Evolutionary conservation across 192 early-diverging fungal genomes (phyloP).

Genomic region (Umbelopsis vinacea): DNA sequence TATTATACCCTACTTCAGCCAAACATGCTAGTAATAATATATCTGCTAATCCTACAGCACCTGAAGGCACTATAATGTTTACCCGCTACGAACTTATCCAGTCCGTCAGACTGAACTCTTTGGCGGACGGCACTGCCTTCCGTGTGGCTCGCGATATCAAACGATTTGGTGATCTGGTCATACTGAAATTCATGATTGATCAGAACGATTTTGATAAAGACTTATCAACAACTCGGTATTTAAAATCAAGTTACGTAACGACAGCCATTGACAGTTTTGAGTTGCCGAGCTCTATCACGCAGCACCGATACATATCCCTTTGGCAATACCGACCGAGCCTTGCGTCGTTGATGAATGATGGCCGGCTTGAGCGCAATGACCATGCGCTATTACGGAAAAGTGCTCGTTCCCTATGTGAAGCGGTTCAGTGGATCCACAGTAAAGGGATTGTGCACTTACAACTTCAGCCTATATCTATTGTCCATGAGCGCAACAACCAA

Average conservation of each 20-base stretch:
- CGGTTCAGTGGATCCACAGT: conserved; percentile 10
- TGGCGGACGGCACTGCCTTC: conserved; percentile 10
- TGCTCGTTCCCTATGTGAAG: conserved; percentile 10
- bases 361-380: not conserved
- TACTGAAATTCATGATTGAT: conserved; percentile 15
- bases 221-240: not conserved
- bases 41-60: conserved; percentile 1
- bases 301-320: conserved; percentile 1
- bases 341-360: conserved; percentile 7
- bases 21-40: conserved; percentile 5
- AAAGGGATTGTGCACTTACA: conserved; percentile 11
- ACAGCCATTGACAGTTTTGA: conserved; percentile 10
- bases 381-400: conserved; percentile 4
- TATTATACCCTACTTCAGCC: not conserved
- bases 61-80: not conserved
- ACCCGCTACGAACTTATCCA: conserved; percentile 15
- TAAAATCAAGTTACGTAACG: conserved; percentile 6
- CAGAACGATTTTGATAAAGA: conserved; percentile 16
- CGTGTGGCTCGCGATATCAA: conserved; percentile 11
- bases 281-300: conserved; percentile 1
- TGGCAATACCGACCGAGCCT: conserved; percentile 8
- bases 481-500: conserved; percentile 1
- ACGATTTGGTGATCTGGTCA: not conserved
- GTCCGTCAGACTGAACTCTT: not conserved
- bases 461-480: not conserved